phyloP scores from a whole-genome alignment of 2,329 filamentous ascomycete species.

The Cordyceps cicadae region DNA sequence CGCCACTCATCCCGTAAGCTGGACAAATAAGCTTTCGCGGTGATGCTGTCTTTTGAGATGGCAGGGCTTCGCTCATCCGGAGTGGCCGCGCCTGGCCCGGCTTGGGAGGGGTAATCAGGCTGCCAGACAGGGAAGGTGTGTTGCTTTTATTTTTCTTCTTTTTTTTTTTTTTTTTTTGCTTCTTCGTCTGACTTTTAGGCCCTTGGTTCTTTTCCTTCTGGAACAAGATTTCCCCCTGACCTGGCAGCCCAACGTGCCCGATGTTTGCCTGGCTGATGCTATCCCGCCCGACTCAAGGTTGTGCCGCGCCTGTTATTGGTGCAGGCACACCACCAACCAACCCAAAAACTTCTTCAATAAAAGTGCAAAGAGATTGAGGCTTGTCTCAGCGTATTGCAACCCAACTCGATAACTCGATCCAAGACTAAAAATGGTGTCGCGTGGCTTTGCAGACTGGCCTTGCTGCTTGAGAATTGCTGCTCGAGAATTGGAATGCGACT shows the following conservation, averaged over 20 bases:
- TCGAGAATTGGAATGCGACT: not conserved
- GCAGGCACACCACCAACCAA: not conserved
- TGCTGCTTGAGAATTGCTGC: no score
- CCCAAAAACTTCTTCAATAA: not conserved
- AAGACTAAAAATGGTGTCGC: not conserved
- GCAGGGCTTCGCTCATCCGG: no score
- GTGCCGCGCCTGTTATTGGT: not conserved
- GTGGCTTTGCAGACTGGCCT: not conserved
- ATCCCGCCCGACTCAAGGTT: not conserved
- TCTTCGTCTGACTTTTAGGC: no score
- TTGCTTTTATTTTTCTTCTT: no score
- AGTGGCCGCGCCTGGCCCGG: no score
- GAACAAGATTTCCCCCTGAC: not conserved
- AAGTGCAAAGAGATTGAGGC: no score
- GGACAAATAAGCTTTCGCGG: not conserved
- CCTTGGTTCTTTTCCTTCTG: not conserved
- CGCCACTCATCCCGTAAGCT: constrained; percentile 1
- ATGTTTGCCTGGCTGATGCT: not conserved
- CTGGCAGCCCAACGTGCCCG: not conserved
- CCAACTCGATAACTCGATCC: no score
- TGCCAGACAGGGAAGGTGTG: no score
- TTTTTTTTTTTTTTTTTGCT: no score
- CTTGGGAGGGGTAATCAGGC: not conserved
- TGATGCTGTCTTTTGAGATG: no score
- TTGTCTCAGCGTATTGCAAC: no score